Evolutionary conservation across 805 yeast genomes (phyloP).

Genomic region (Candida coquimbonensis): DNA sequence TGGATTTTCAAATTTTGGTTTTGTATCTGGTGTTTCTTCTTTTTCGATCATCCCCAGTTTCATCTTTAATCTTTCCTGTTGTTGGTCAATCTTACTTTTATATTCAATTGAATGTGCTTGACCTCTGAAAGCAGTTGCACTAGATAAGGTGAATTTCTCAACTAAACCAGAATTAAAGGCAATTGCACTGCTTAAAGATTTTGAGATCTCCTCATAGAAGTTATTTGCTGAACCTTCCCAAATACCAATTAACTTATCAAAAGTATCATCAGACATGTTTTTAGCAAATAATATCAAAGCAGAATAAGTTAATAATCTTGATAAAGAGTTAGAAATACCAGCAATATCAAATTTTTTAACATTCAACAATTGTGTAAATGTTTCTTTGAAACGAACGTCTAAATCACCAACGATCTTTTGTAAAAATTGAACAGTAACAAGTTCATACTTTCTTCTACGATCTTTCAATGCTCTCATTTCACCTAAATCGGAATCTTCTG

Average conservation of each 20-base stretch:
- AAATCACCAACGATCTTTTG: conserved; percentile 38
- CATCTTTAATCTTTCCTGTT: conserved; percentile 14
- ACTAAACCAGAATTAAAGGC: conserved; percentile 9
- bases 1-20: neutral
- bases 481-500: conserved; percentile 37
- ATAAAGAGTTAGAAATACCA: conserved; percentile 17
- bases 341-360: conserved; percentile 22
- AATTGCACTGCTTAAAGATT: conserved; percentile 24
- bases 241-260: conserved; percentile 31
- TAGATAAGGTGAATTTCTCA: conserved; percentile 16
- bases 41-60: conserved; percentile 14
- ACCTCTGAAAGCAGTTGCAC: conserved; percentile 8
- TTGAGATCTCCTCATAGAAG: conserved; percentile 29
- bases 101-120: neutral
- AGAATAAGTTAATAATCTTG: conserved; percentile 36
- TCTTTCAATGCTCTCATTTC: conserved; percentile 69
- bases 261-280: conserved; percentile 44
- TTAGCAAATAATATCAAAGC: conserved; percentile 53
- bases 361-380: conserved; percentile 26
- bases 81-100: conserved; percentile 5
- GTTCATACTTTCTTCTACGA: conserved; percentile 53
- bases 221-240: conserved; percentile 32
- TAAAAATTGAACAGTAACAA: conserved; percentile 45
- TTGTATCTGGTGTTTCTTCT: conserved; percentile 2
- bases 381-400: conserved; percentile 33